A percentile compares a stretch with the other conserved stretches of the same genome.
Evolutionary conservation across 768 basidiomycete genomes (phyloP).

Genomic region (Podaxis sp.): DNA sequence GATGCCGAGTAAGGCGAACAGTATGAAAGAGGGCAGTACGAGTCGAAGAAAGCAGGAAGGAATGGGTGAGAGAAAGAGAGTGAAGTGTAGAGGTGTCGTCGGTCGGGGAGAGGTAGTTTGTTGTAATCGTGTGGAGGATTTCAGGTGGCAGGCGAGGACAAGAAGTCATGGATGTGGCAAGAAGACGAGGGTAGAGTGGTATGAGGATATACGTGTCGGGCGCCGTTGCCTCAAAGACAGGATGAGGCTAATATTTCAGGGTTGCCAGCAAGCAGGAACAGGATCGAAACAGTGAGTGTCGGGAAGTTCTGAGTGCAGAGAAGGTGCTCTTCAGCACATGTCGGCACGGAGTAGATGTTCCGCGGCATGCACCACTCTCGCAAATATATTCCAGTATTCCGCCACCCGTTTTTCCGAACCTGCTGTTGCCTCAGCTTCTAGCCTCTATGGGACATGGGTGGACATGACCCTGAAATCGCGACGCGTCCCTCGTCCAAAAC

Average conservation of each 20-base stretch:
- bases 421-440: background rate
- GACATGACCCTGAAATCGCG: background rate
- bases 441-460: background rate
- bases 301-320: background rate
- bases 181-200: background rate
- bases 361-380: background rate
- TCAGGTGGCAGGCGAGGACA: slow-evolving; percentile 3
- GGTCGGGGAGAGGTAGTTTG: background rate
- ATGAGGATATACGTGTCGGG: background rate
- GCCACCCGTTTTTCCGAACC: background rate
- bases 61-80: slow-evolving; percentile 9
- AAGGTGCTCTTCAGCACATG: background rate
- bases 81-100: background rate
- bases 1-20: slow-evolving; percentile 4
- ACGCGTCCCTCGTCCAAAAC: slow-evolving; percentile 1
- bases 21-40: slow-evolving; percentile 4
- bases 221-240: background rate
- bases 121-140: slow-evolving; percentile 5
- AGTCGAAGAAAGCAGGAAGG: background rate
- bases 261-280: background rate
- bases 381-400: background rate
- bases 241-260: background rate
- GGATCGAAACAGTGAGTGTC: background rate
- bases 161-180: background rate
- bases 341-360: background rate